Evolutionary conservation across 2,329 filamentous ascomycete genomes (phyloP).

Genomic region (Daldinia sp.): DNA sequence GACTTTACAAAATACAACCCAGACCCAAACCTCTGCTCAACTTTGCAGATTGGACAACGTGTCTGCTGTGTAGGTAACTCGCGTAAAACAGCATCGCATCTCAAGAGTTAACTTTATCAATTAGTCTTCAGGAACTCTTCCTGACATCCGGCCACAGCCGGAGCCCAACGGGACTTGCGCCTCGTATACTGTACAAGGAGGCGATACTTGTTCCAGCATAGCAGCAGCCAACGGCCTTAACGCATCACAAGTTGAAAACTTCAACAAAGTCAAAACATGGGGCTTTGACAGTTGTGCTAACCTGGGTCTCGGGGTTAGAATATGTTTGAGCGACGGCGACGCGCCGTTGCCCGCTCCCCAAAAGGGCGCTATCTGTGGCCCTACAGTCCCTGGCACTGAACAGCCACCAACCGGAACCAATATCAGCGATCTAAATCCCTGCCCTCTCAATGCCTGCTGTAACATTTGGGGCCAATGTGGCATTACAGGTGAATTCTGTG

Average conservation of each 20-base stretch:
- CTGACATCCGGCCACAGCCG: conserved; percentile 37
- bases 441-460: not conserved
- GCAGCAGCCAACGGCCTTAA: conserved; percentile 38
- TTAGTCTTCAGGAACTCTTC: conserved; percentile 1
- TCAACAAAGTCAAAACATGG: conserved; percentile 53
- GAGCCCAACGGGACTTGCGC: conserved; percentile 51
- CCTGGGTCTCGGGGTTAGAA: conserved; percentile 14
- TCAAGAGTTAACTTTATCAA: not conserved
- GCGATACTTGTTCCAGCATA: conserved; percentile 48
- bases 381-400: conserved; percentile 21
- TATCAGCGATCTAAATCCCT: not conserved
- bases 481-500: not conserved
- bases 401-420: not conserved
- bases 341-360: conserved; percentile 22
- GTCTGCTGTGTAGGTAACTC: conserved; percentile 49
- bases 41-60: conserved; percentile 42
- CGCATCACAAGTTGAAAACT: conserved; percentile 46
- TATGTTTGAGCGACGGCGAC: conserved; percentile 25
- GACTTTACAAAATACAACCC: conserved; percentile 53
- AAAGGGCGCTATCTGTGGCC: conserved; percentile 24
- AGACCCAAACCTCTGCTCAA: conserved; percentile 40
- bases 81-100: not conserved
- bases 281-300: conserved; percentile 49
- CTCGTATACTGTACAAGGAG: conserved; percentile 45
- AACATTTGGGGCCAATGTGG: not conserved